Base-by-base conservation (phyloP, 2,329 filamentous ascomycete species). In the Calonectria pteridis region DNA sequence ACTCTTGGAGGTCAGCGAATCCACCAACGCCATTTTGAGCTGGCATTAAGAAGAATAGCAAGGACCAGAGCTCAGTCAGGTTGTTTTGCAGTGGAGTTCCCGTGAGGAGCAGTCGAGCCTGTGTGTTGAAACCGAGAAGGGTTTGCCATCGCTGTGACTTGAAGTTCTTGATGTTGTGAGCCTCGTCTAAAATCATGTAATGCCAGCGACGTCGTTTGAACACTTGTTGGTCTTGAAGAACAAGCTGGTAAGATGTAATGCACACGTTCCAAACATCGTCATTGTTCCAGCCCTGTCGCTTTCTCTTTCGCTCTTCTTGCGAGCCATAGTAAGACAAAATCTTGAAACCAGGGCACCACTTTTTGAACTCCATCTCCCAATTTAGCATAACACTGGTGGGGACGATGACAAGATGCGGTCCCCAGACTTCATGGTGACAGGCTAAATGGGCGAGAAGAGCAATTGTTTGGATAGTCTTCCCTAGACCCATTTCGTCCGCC, bases 321-420 rank as follows among this genome's bases (percentile, higher is more conserved):
- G 93, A 95, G 53, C 97, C 97, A 82, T 98, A 99, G 86, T 99
- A 99, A 0, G 96, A 97, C 73, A 99, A 88, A 70, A 99, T 98
- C 83, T 98, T 98, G 88, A 99, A 99, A 0, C 97, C 96, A 4
- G 97, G 97, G 71, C 96, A 95, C 92, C 96, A 99, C 83, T 99
- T 99, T 82, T 98, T 98, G 89, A 99, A 99, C 85, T 99, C 97
- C 94, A 98, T 98, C 84, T 99, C 97, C 97, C 97, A 99, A 82
- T 99, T 99, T 77, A 99, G 91, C 90, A 99, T 98, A 63, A 99
- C 97, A 84, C 96, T 98, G 2, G 97, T 99, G 1, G 97, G 97
- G 2, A 99, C 97, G 74, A 99, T 94, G 63, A 99, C 95, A 29
- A 99, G 87, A 87, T 99, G 97, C 0, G 97, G 95, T 0, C 97